Base-by-base conservation (phyloP, 345 rosid species). In the Geranium brycei region DNA sequence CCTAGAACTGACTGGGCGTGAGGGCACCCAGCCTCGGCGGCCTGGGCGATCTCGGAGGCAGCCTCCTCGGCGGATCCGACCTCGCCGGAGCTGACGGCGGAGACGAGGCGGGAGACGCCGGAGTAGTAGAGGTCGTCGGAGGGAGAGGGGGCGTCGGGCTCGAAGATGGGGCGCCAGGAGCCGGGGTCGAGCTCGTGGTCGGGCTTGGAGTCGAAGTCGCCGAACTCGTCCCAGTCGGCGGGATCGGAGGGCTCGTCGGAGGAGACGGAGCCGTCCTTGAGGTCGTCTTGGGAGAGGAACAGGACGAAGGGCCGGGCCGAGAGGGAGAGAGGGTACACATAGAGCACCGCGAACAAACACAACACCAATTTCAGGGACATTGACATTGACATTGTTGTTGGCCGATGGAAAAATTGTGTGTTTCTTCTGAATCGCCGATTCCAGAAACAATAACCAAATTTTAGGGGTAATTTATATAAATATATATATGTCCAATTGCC, bases 171-270 rank as follows among this genome's bases (percentile, higher is more conserved):
- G 62, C 92, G 87, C 98, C 98, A 91, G 0, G 98, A 89, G 8
- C 98, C 98, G 14, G 92, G 96, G 66, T 90, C 97, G 40, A 93
- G 91, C 71, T 82, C 86, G 51, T 87, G 86, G 28, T 86, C 96
- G 1, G 95, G 66, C 68, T 80, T 87, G 8, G 84, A 70, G 23
- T 79, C 88, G 31, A 85, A 65, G 67, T 90, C 95, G 15, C 87
- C 88, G 68, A 87, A 87, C 35, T 90, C 91, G 60, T 90, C 95
- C 87, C 88, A 87, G 47, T 90, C 87, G 31, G 75, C 78, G 57
- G 65, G 82, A 56, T 67, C 78, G 28, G 64, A 69, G 19, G 61
- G 66, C 62, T 69, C 83, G 62, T 70, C 19, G 68, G 79, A 31
- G 17, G 80, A 62, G 58, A 63, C 19, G 38, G 85, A 4, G 70